Evolutionary conservation across 2,329 filamentous ascomycete genomes (phyloP).

Genomic region (Aspergillus pseudonomiae): DNA sequence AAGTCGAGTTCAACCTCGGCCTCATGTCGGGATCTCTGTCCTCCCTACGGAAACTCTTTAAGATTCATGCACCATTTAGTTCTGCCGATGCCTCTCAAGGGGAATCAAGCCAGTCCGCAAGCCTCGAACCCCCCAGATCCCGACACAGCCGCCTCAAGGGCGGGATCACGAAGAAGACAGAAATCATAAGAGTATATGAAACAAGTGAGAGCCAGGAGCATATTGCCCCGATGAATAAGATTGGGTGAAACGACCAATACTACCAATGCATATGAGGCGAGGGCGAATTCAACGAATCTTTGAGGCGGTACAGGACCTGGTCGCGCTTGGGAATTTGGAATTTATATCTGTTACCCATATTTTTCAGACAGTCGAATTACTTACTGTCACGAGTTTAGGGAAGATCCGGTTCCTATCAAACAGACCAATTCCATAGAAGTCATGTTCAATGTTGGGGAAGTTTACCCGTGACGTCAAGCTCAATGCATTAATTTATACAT

Average conservation of each 20-base stretch:
- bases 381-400: neutral
- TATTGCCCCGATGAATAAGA: constrained; percentile 3
- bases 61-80: neutral
- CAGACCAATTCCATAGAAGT: neutral
- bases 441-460: neutral
- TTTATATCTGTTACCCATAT: too few relatives aligned
- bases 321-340: too few relatives aligned
- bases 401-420: neutral
- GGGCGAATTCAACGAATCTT: neutral
- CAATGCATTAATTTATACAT: too few relatives aligned
- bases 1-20: constrained; percentile 25
- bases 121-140: neutral
- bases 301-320: neutral
- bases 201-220: constrained; percentile 5
- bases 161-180: constrained; percentile 7
- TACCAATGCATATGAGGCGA: neutral
- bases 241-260: neutral
- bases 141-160: neutral
- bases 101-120: neutral
- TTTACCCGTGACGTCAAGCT: neutral
- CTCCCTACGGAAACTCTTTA: constrained; percentile 1
- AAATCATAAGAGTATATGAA: constrained; percentile 8
- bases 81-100: neutral
- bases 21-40: constrained; percentile 24
- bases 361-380: neutral